Base-by-base conservation (phyloP, 1,284 basidiomycete genomes). In the Coniophora puteana region DNA sequence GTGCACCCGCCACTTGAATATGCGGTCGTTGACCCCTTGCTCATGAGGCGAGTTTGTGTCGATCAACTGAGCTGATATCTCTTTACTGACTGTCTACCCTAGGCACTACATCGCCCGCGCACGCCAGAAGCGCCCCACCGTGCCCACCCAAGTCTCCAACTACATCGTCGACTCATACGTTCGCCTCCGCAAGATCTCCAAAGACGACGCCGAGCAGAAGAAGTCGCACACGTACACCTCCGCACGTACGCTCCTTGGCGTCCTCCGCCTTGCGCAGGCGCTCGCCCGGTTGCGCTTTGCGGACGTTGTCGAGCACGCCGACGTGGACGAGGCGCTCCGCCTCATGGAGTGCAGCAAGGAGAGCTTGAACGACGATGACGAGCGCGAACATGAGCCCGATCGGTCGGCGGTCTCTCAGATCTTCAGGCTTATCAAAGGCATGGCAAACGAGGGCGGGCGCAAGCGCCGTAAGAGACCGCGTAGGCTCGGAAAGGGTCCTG, bases 161-260 rank as follows among this genome's bases (percentile, higher is more conserved):
- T 97, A 98, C 63, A 81, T 99, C 38, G 94, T 99, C 20, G 89
- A 92, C 49, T 89, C 92, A 1, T 99, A 99, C 57, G 96, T 99
- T 34, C 86, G 91, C 43, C 78, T 99, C 46, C 89, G 96, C 44
- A 93, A 93, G 61, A 76, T 87, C 50, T 89, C 89, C 44, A 93
- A 96, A 62, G 89, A 94, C 50, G 92, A 96, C 53, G 88, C 93
- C 50, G 78, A 85, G 46, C 81, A 89, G 50, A 90, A 93, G 59
- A 92, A 90, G 64, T 83, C 86, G 14, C 90, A 93, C 60, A 83
- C 88, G 0, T 98, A 99, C 67, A 95, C 94, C 7, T 97, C 94
- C n/a, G 91, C 94, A 1, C 84, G 96, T 59, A 98, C 96, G 2
- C 76, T 99, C 10, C 82, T 99, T 29, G 96, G 91, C 40, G 86